Evolutionary conservation across 2,329 filamentous ascomycete species (phyloP).

Genomic region (Stylonectria norvegica): DNA sequence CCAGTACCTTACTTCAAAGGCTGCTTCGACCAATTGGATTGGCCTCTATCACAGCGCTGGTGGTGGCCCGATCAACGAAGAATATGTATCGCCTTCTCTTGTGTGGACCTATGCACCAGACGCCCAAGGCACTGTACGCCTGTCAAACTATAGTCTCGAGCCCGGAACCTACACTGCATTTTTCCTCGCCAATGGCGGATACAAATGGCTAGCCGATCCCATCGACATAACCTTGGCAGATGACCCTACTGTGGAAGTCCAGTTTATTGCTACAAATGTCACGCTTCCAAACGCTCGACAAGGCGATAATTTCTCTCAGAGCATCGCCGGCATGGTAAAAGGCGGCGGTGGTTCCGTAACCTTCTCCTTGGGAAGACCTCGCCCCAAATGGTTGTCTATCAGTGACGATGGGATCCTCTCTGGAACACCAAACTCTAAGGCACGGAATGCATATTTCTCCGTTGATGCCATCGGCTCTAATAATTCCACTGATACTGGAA

Average conservation of each 20-base stretch:
- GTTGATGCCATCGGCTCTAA: constrained; percentile 27
- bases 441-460: constrained; percentile 19
- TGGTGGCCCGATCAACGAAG: constrained; percentile 34
- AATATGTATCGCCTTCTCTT: constrained; percentile 27
- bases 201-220: constrained; percentile 35
- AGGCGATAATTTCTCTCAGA: constrained; percentile 32
- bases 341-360: constrained; percentile 22
- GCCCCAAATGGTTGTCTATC: constrained; percentile 33
- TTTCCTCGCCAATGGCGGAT: constrained; percentile 35
- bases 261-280: constrained; percentile 29
- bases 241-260: constrained; percentile 15
- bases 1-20: constrained; percentile 30
- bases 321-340: constrained; percentile 32
- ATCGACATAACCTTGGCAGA: constrained; percentile 27
- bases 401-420: constrained; percentile 32
- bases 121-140: constrained; percentile 24
- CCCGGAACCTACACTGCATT: constrained; percentile 35
- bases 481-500: constrained; percentile 24
- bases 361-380: constrained; percentile 27
- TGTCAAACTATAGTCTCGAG: constrained; percentile 24
- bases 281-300: constrained; percentile 37
- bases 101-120: constrained; percentile 34
- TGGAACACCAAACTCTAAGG: constrained; percentile 30
- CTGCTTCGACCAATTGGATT: constrained; percentile 36
- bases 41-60: constrained; percentile 33